A percentile compares a stretch with the other conserved stretches of the same genome.
These are phyloP conservation scores for Chlamydomonas sphaeroides DNA, from an alignment of 139 green algal genomes.

Conservation along the genomic window DNA sequence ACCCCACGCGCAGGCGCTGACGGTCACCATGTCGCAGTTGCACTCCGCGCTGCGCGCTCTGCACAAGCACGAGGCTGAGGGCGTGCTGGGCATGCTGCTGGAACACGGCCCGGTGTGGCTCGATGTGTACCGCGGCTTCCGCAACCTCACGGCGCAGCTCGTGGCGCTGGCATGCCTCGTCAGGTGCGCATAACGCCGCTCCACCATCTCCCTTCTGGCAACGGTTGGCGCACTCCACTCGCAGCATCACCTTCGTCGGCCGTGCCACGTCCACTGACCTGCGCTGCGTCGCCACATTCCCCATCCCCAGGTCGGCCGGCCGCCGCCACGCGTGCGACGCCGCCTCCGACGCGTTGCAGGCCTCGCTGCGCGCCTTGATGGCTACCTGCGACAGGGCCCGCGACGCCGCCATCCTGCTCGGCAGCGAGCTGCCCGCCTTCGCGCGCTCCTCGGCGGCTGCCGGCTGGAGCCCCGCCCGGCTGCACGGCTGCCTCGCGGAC, in stretches of 20 bases:
- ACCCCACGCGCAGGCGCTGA: not conserved
- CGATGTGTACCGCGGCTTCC: slow-evolving; percentile 24
- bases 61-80: not conserved
- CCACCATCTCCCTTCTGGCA: no score
- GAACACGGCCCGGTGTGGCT: slow-evolving; percentile 20
- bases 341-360: not conserved
- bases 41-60: not conserved
- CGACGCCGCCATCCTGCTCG: slow-evolving; percentile 12
- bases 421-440: slow-evolving; percentile 19
- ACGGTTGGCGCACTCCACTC: no score
- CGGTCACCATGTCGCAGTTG: not conserved
- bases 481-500: not conserved
- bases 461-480: not conserved
- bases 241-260: no score
- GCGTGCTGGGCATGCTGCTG: slow-evolving; percentile 14
- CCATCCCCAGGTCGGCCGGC: no score
- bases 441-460: not conserved
- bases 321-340: no score
- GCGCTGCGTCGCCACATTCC: no score
- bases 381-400: slow-evolving; percentile 3
- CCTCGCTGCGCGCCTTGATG: not conserved
- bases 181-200: not conserved
- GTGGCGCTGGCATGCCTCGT: not conserved
- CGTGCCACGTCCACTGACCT: no score
- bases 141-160: slow-evolving; percentile 12